These are phyloP conservation scores for Annulohypoxylon nitens DNA, from an alignment of 495 filamentous ascomycete species.

Conservation along the genomic window DNA sequence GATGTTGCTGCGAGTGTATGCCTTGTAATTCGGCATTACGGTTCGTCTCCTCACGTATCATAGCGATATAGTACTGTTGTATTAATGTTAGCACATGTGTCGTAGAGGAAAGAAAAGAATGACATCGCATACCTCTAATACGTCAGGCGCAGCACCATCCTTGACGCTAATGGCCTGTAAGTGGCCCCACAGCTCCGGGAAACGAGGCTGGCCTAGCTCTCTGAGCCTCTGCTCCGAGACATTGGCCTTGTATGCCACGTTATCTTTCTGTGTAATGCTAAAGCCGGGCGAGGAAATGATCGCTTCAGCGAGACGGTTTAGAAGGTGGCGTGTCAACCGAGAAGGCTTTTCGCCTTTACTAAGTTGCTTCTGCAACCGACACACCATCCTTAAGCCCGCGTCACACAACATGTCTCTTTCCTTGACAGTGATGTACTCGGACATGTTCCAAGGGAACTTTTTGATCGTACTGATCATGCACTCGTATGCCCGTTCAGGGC, in stretches of 20 bases:
- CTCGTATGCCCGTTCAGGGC: conserved; percentile 80
- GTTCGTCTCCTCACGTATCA: conserved; percentile 64
- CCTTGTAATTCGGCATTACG: conserved; percentile 37
- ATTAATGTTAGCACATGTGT: conserved; percentile 37
- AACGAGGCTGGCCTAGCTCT: conserved; percentile 54
- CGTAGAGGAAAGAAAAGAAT: conserved; percentile 4
- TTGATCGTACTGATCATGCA: conserved; percentile 78
- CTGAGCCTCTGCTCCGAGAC: conserved; percentile 36
- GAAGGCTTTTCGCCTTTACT: conserved; percentile 34
- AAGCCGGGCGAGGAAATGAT: conserved; percentile 74
- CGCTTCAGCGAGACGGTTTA: conserved; percentile 69
- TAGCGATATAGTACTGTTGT: conserved; percentile 63
- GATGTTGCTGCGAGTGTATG: conserved; percentile 47
- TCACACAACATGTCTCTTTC: conserved; percentile 72
- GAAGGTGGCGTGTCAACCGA: conserved; percentile 66
- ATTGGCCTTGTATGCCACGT: conserved; percentile 66
- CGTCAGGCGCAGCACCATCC: conserved; percentile 55
- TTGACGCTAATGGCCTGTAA: conserved; percentile 58
- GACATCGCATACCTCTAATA: conserved; percentile 61
- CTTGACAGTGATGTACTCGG: conserved; percentile 71
- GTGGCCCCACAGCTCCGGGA: conserved; percentile 57
- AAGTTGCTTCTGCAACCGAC: conserved; percentile 33
- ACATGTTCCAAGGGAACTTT: conserved; percentile 80
- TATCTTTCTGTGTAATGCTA: conserved; percentile 45
- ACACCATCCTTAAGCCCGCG: conserved; percentile 62